Base-by-base conservation (phyloP, 176 grass and related monocot genomes). In the Zea luxurians region DNA sequence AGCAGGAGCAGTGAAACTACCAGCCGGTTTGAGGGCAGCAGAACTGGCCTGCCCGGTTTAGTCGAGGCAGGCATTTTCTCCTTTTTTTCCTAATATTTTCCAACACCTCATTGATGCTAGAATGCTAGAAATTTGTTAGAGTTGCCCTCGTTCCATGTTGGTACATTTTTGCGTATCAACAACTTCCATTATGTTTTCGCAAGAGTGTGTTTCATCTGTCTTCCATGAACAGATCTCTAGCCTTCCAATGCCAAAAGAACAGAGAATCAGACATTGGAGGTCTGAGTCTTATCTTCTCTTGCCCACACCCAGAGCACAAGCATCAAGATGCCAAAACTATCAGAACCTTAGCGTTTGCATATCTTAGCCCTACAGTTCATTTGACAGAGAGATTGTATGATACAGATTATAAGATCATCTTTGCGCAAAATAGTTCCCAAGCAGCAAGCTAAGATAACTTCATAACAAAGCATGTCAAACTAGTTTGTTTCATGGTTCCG, bases 321-420 rank as follows among this genome's bases (percentile, higher is more conserved):
- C 77, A 75, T 76, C 67, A 20, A 76, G 21, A 67, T 77, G 48
- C 75, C n/a, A 27, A 74, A 80, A 80, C 36, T 72, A 57, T 68
- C 20, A 43, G 48, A 63, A 44, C 84, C 36, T 79, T 50, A 78
- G 55, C 34, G 5, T 57, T 58, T 58, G 75, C 36, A 10, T 80
- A 71, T 73, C 35, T 45, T 37, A 64, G 47, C 63, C 58, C 37
- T 72, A 73, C 37, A 70, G 64, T 64, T 75, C 21, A 47, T 75
- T 50, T 74, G 21, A 78, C 43, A 66, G 37, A 48, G 48, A 35
- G 18, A 64, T 48, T 63, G 21, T 68, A 68, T 21, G 52, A 78
- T 61, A 37, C 52, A 68, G n/a, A 79, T 62, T 38, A 15, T 10
- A 67, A 40, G 36, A 48, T 73, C 45, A 37, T 52, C 61, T 78